Evolutionary conservation across 163 green algal genomes (phyloP), one percentile per base, ranked within the genome.

Genomic region (Scenedesmus sp.): DNA sequence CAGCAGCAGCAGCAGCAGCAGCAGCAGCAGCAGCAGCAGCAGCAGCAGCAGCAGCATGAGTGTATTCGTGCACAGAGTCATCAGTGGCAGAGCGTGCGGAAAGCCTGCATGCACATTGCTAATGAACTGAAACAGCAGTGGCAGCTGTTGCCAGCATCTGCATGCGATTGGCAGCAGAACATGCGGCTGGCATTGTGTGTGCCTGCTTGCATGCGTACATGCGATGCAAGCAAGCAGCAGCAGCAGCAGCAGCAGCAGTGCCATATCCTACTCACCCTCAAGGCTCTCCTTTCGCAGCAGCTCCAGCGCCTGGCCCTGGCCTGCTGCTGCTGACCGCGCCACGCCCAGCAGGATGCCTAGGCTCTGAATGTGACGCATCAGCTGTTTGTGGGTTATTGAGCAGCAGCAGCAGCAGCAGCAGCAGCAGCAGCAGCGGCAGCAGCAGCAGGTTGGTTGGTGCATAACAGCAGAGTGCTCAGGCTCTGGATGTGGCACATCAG

Each of bases 241-340:
- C 46, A 85, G 52, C 81, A 62, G 62, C 34, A 62, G 34, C 3
- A 66, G 26, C 57, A 46, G 34, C 34, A 46, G 34, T 46, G 34
- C 34, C 34, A 46, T 46, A 46, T 46, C 34, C 34, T 46, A 18
- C 91, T 13, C 82, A 95, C 93, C 93, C 89, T 94, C 96, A 77
- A 99, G 93, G 46, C 91, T 96, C 94, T 99, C 97, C 92, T 97
- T 97, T 6, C 97, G 91, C 88, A 99, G 94, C 90, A 99, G 94
- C 94, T 99, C 97, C 70, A 99, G n/a, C 82, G 77, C n/a, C 34
- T 86, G 54, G n/a, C 57, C 79, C 55, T 92, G 59, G 54, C 54
- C 56, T 73, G 62, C 91, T 89, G 34, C 82, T 70, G 82, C 64
- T 77, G 59, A 74, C 5, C 98, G 92, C 13, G 95, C 91, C 4